Evolutionary conservation across 108 stramenopile genomes (phyloP).

Genomic region (Fragilariopsis cylindrus): DNA sequence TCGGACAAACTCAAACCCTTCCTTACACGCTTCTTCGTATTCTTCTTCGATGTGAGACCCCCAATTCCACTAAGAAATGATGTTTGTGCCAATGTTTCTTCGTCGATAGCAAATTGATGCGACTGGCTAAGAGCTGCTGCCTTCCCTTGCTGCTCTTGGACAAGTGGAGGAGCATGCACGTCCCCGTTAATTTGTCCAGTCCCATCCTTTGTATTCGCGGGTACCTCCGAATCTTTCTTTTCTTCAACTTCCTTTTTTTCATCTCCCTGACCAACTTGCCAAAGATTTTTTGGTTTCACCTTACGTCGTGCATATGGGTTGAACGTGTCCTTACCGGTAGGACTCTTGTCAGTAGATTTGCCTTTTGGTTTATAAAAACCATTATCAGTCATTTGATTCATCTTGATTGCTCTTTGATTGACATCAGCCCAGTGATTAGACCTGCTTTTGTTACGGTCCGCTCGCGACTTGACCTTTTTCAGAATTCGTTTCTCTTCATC

Average conservation of each 20-base stretch:
- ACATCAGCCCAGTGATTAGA: constrained; percentile 84
- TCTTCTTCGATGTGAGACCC: constrained; percentile 50
- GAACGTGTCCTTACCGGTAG: constrained; percentile 46
- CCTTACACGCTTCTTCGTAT: constrained; percentile 43
- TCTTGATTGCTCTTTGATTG: constrained; percentile 69
- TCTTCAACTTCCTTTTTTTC: constrained; percentile 48
- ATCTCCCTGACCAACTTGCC: constrained; percentile 79
- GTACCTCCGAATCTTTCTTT: constrained; percentile 51
- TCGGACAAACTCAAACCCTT: constrained; percentile 75
- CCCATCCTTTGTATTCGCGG: constrained; percentile 20
- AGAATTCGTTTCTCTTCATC: constrained; percentile 51
- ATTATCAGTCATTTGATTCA: constrained; percentile 74
- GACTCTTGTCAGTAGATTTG: constrained; percentile 41
- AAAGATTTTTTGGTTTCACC: constrained; percentile 89
- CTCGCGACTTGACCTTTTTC: constrained; percentile 63
- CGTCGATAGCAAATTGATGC: constrained; percentile 75
- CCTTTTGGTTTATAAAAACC: constrained; percentile 57
- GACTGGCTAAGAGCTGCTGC: constrained; percentile 49
- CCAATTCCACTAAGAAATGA: constrained; percentile 38
- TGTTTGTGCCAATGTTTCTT: constrained; percentile 71
- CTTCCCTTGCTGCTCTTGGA: constrained; percentile 40
- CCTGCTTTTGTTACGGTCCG: constrained; percentile 46
- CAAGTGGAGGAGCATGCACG: constrained; percentile 37
- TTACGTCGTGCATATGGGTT: constrained; percentile 86
- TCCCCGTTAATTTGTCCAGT: constrained; percentile 28